Evolutionary conservation across 2,329 filamentous ascomycete species (phyloP).

Genomic region (Rutstroemia sp.): DNA sequence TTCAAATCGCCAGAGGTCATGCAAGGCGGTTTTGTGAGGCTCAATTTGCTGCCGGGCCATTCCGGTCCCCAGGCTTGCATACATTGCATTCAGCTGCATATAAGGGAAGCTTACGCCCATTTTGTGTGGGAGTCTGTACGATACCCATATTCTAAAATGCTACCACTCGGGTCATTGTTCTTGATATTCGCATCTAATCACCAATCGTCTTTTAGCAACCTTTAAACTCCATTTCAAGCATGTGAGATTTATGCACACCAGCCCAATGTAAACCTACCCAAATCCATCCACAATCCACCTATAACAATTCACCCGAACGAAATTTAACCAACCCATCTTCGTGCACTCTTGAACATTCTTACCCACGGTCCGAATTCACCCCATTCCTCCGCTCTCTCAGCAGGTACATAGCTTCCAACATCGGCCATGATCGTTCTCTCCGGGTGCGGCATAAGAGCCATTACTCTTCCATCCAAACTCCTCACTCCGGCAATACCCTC

Average conservation of each 20-base stretch:
- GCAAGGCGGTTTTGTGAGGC: no score
- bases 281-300: not conserved
- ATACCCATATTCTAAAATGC: no score
- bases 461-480: conserved; percentile 56
- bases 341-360: conserved; percentile 64
- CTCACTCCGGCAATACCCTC: conserved; percentile 62
- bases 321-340: conserved; percentile 52
- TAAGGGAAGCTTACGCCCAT: no score
- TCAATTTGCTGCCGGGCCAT: no score
- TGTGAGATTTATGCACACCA: not conserved
- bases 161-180: no score
- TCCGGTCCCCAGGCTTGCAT: no score
- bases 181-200: not conserved
- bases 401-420: conserved; percentile 58
- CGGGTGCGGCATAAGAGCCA: conserved; percentile 71
- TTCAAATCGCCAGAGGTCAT: no score
- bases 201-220: not conserved
- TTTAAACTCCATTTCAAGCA: not conserved
- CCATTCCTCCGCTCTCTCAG: conserved; percentile 49
- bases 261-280: not conserved
- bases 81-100: no score
- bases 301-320: not conserved
- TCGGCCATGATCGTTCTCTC: conserved; percentile 62
- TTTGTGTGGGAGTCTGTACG: no score
- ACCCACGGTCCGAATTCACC: conserved; percentile 66